Evolutionary conservation across 805 yeast genomes (phyloP).

Genomic region (Kurtzmaniella fragi): DNA sequence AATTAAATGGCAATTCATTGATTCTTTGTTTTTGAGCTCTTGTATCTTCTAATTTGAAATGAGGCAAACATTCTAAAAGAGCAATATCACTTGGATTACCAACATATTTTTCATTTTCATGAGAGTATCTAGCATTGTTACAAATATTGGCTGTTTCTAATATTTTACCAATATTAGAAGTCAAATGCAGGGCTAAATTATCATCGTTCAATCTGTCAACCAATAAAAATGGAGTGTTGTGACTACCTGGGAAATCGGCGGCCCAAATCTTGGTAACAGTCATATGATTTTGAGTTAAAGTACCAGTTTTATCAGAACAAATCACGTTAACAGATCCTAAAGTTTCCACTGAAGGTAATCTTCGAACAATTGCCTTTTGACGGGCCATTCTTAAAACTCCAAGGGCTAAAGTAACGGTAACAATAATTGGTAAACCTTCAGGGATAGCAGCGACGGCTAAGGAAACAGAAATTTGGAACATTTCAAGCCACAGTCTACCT

Average conservation of each 20-base stretch:
- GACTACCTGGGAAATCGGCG: conserved; percentile 45
- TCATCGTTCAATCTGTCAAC: conserved; percentile 45
- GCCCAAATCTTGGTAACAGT: conserved; percentile 84
- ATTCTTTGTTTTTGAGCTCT: conserved; percentile 57
- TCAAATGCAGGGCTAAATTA: conserved; percentile 38
- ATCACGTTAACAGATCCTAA: conserved; percentile 91
- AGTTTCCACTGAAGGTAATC: conserved; percentile 93
- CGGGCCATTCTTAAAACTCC: conserved; percentile 97
- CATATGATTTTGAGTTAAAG: conserved; percentile 88
- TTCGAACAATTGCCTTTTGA: conserved; percentile 87
- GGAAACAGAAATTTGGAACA: conserved; percentile 97
- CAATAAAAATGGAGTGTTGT: conserved; percentile 35
- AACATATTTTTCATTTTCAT: conserved; percentile 62
- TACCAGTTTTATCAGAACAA: conserved; percentile 59
- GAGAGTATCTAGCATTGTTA: conserved; percentile 67
- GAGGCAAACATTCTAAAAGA: conserved; percentile 64
- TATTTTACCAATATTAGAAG: conserved; percentile 50
- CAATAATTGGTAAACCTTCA: conserved; percentile 97
- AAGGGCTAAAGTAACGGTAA: conserved; percentile 92
- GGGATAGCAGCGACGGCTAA: conserved; percentile 99
- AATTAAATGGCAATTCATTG: conserved; percentile 80
- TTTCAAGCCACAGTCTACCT: conserved; percentile 93
- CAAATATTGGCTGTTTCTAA: conserved; percentile 68
- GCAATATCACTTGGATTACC: conserved; percentile 98
- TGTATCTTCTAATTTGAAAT: conserved; percentile 67